Percentiles rank a stretch among this genome's conserved stretches.
phyloP scores from a whole-genome alignment of 371 early-diverging fungal species.

The Coemansia sp. region DNA sequence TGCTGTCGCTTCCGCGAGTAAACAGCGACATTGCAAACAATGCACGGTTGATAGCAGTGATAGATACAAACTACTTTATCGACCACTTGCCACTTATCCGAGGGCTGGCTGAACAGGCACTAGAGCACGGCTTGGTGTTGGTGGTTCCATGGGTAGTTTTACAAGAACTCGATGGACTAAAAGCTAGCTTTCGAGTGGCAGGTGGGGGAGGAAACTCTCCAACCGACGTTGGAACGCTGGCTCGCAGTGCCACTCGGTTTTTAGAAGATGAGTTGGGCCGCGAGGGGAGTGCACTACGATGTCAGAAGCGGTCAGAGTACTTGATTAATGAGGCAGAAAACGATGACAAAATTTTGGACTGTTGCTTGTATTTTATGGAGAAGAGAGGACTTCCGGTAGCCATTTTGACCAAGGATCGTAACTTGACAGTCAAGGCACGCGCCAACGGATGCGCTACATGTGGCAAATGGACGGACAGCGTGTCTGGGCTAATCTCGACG shows the following conservation, averaged over 20 bases:
- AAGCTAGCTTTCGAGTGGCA: neutral
- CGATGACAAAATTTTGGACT: slow-evolving; percentile 45
- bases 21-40: slow-evolving; percentile 9
- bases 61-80: slow-evolving; percentile 47
- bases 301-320: slow-evolving; percentile 38
- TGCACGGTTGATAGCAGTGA: slow-evolving; percentile 24
- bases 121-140: slow-evolving; percentile 8
- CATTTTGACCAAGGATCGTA: slow-evolving; percentile 35
- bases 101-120: slow-evolving; percentile 7
- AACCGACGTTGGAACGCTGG: slow-evolving; percentile 6
- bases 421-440: slow-evolving; percentile 33
- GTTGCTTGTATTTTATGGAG: slow-evolving; percentile 42
- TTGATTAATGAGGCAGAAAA: slow-evolving; percentile 20
- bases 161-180: slow-evolving; percentile 42
- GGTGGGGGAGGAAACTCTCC: neutral
- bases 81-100: slow-evolving; percentile 21
- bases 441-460: slow-evolving; percentile 40
- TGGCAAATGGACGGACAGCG: slow-evolving; percentile 15
- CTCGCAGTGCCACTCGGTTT: slow-evolving; percentile 33
- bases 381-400: slow-evolving; percentile 22
- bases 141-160: slow-evolving; percentile 40
- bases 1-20: neutral
- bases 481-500: slow-evolving; percentile 7
- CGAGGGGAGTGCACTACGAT: slow-evolving; percentile 25
- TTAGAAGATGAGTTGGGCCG: slow-evolving; percentile 20